Percentiles rank a stretch among this genome's conserved stretches.
Conservation (phyloP, 78 protist genomes). For the Dictyostelium intermedium region DNA sequence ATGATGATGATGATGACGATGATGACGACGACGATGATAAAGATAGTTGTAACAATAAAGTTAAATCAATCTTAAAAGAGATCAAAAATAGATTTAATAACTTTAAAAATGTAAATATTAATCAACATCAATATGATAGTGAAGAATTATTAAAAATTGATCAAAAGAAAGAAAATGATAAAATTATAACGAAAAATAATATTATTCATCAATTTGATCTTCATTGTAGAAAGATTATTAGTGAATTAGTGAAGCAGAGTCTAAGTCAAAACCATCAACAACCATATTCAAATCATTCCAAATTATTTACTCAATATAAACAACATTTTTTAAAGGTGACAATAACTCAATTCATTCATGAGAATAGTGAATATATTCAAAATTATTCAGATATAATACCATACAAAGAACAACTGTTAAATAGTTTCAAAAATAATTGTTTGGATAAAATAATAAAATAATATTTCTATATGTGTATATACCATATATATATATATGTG, state of each 20-base stretch:
- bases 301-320: neutral
- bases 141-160: neutral
- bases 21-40: neutral
- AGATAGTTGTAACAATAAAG: neutral
- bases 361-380: neutral
- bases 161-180: neutral
- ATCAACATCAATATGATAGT: neutral
- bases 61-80: neutral
- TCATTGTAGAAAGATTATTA: conserved; percentile 11
- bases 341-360: neutral
- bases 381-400: neutral
- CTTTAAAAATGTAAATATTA: neutral
- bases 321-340: neutral
- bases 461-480: too few relatives aligned
- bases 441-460: neutral
- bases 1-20: neutral
- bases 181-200: neutral
- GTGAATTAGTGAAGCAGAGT: neutral
- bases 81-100: neutral
- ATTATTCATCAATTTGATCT: conserved; percentile 4
- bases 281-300: neutral
- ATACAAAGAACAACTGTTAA: neutral
- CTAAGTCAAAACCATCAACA: neutral
- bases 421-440: neutral
- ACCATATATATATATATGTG: too few relatives aligned